phyloP scores from a whole-genome alignment of 768 basidiomycete genomes.

The Hypholoma sublateritium region DNA sequence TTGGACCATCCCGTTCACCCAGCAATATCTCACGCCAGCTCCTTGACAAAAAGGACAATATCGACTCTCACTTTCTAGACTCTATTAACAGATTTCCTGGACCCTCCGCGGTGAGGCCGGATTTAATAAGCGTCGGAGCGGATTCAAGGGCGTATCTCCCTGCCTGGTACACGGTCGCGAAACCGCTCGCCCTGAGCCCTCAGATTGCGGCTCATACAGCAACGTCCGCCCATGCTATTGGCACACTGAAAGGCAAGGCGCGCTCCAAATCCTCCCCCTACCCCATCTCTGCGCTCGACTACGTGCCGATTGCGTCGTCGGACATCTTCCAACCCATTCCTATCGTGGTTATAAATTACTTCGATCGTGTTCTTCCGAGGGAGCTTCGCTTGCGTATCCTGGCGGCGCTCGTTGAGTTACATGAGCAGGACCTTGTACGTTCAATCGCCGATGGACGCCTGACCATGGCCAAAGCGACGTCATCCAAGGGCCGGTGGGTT shows the following conservation, averaged over 20 bases:
- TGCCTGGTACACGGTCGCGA: slow-evolving; percentile 24
- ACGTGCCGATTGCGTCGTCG: slow-evolving; percentile 47
- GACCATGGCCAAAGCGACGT: slow-evolving; percentile 60
- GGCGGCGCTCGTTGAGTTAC: slow-evolving; percentile 49
- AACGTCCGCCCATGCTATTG: slow-evolving; percentile 14
- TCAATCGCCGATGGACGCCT: slow-evolving; percentile 48
- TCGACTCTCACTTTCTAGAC: slow-evolving; percentile 9
- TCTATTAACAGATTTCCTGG: slow-evolving; percentile 4
- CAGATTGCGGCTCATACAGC: slow-evolving; percentile 10
- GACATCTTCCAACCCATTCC: slow-evolving; percentile 56
- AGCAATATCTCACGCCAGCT: slow-evolving; percentile 59
- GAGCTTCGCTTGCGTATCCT: slow-evolving; percentile 70
- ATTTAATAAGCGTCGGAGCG: slow-evolving; percentile 13
- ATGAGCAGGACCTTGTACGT: slow-evolving; percentile 58
- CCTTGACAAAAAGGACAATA: slow-evolving; percentile 38
- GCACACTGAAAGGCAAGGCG: slow-evolving; percentile 43
- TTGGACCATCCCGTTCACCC: slow-evolving; percentile 40
- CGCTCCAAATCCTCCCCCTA: slow-evolving; percentile 68
- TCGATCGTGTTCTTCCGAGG: slow-evolving; percentile 69
- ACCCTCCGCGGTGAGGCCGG: slow-evolving; percentile 11
- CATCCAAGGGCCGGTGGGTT: slow-evolving; percentile 67
- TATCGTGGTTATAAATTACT: slow-evolving; percentile 51
- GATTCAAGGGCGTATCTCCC: slow-evolving; percentile 21
- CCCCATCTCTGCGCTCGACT: slow-evolving; percentile 60
- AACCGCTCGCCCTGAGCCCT: slow-evolving; percentile 13